phyloP scores from a whole-genome alignment of 2,329 filamentous ascomycete species.

The Talaromyces sp. region DNA sequence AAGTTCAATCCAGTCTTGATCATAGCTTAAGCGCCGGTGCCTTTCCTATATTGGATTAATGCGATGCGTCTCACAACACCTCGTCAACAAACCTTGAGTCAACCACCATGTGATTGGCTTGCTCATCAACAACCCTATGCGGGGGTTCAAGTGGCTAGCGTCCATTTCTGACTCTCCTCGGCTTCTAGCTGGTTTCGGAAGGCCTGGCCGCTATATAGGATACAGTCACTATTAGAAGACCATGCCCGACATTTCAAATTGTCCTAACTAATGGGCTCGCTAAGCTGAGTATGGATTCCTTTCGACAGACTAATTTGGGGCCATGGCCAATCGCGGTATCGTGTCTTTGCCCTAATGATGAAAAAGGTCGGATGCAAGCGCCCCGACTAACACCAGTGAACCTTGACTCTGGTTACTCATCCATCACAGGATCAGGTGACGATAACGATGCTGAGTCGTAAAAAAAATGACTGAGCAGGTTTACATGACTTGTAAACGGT shows the following conservation, averaged over 20 bases:
- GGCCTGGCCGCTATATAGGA: conserved; percentile 4
- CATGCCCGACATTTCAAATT: neutral
- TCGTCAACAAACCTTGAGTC: neutral
- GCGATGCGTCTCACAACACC: neutral
- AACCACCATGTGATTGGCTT: conserved; percentile 3
- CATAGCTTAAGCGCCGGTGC: neutral
- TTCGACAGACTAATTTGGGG: neutral
- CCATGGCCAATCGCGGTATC: neutral
- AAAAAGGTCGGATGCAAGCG: conserved; percentile 7
- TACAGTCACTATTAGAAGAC: neutral
- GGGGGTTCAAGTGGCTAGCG: too few species aligned
- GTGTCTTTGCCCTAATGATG: neutral
- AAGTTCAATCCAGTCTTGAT: neutral
- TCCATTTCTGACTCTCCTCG: too few species aligned
- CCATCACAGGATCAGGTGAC: conserved; percentile 1
- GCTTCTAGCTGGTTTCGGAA: neutral
- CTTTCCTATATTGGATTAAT: neutral
- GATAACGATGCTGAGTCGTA: neutral
- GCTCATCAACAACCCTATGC: neutral
- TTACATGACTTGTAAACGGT: neutral
- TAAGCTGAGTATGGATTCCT: neutral
- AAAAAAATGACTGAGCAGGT: neutral
- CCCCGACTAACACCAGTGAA: neutral
- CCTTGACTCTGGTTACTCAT: neutral
- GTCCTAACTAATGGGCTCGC: neutral